Conservation (phyloP, 495 filamentous ascomycete species). For the Penicillium manginii region DNA sequence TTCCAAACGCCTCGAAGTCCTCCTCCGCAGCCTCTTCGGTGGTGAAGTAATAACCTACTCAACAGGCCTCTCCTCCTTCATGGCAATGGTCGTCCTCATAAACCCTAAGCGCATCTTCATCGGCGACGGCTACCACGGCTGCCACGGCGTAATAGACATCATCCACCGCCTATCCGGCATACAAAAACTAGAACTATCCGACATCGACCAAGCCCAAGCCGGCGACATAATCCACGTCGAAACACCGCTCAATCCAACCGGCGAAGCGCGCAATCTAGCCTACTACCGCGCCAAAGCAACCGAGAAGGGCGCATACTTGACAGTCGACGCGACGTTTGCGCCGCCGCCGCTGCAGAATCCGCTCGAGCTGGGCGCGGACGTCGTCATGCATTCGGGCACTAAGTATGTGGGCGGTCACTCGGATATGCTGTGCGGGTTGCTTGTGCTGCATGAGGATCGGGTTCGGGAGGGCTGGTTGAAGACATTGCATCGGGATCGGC, state of each 20-base stretch:
- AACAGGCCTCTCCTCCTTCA: constrained; percentile 85
- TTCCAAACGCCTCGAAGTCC: constrained; percentile 74
- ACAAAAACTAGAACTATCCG: constrained; percentile 63
- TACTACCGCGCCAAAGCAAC: constrained; percentile 71
- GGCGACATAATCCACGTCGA: constrained; percentile 91
- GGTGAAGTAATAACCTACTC: constrained; percentile 74
- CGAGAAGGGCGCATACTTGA: constrained; percentile 66
- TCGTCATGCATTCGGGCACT: constrained; percentile 86
- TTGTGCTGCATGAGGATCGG: constrained; percentile 58
- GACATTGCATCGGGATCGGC: constrained; percentile 63
- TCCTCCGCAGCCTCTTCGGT: constrained; percentile 71
- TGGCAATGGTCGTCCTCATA: constrained; percentile 73
- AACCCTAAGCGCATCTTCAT: constrained; percentile 80
- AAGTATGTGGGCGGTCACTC: constrained; percentile 97
- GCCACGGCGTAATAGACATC: constrained; percentile 75
- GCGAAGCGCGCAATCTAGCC: constrained; percentile 71
- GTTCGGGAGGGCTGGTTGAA: constrained; percentile 52
- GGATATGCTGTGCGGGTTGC: constrained; percentile 84
- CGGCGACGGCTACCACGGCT: constrained; percentile 85
- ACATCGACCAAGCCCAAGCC: constrained; percentile 56
- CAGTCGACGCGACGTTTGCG: constrained; percentile 87
- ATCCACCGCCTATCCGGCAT: constrained; percentile 69
- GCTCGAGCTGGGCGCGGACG: constrained; percentile 73
- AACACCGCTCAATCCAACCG: constrained; percentile 87
- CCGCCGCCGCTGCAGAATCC: constrained; percentile 90